Conservation (phyloP, 352 stramenopile species). For the Phytophthora macrochlamydospora region DNA sequence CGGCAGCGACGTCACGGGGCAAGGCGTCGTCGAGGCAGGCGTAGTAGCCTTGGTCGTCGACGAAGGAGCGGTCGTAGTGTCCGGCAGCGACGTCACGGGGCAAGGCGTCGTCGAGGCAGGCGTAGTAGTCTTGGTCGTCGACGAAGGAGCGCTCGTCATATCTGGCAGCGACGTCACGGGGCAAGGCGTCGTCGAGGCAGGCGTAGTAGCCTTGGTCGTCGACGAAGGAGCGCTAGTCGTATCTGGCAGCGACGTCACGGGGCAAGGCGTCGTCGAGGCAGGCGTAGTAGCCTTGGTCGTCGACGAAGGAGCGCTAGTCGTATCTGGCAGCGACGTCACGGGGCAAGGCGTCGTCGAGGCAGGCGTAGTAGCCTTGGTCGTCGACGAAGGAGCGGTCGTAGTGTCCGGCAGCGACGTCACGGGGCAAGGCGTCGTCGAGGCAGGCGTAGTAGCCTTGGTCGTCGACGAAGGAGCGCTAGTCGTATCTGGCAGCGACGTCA, state of each 20-base stretch:
- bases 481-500: constrained; percentile 9
- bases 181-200: constrained; percentile 3
- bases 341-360: constrained; percentile 9
- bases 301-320: background rate
- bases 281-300: background rate
- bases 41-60: background rate
- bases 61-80: background rate
- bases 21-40: background rate
- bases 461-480: background rate
- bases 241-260: constrained; percentile 6
- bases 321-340: constrained; percentile 18
- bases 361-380: background rate
- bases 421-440: constrained; percentile 8
- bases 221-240: background rate
- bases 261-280: constrained; percentile 2
- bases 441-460: background rate
- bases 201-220: background rate
- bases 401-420: constrained; percentile 18
- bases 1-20: constrained; percentile 1
- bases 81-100: constrained; percentile 20
- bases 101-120: constrained; percentile 8
- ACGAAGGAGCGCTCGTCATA: background rate
- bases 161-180: constrained; percentile 18
- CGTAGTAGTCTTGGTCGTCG: background rate
- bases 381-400: background rate